Percentiles rank a stretch among this genome's conserved stretches.
Conservation (phyloP, 768 basidiomycete species). For the button mushroom (Agaricus bisporus) region DNA sequence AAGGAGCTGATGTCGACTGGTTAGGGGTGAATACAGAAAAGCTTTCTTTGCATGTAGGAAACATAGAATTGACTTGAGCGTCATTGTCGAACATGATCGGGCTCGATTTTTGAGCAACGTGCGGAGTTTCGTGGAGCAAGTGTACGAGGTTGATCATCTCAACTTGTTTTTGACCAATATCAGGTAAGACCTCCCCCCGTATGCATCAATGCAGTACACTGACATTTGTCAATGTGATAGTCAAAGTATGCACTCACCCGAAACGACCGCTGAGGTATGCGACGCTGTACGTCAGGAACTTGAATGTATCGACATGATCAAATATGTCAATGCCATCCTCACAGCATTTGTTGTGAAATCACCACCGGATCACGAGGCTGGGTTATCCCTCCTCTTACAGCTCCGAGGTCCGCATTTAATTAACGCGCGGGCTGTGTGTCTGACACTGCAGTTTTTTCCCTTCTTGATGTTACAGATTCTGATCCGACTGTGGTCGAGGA, state of each 20-base stretch:
- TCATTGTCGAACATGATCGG: slow-evolving; percentile 81
- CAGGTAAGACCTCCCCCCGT: slow-evolving; percentile 46
- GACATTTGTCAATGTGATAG: slow-evolving; percentile 26
- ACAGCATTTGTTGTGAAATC: slow-evolving; percentile 91
- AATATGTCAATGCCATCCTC: slow-evolving; percentile 86
- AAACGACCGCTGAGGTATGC: slow-evolving; percentile 63
- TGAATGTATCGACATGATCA: slow-evolving; percentile 62
- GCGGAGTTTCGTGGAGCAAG: slow-evolving; percentile 70
- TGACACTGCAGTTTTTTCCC: slow-evolving; percentile 2
- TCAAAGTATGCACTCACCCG: slow-evolving; percentile 51
- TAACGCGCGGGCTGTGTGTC: background rate
- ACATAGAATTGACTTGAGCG: slow-evolving; percentile 87
- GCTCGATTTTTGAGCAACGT: slow-evolving; percentile 58
- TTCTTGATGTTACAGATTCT: slow-evolving; percentile 29
- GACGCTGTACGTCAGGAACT: slow-evolving; percentile 70
- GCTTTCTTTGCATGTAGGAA: slow-evolving; percentile 90
- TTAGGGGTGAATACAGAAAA: slow-evolving; percentile 71
- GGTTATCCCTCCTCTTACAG: slow-evolving; percentile 63
- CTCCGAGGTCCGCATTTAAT: slow-evolving; percentile 55
- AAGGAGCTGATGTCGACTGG: background rate
- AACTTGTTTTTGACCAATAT: slow-evolving; percentile 87
- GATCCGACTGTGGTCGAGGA: slow-evolving; percentile 84
- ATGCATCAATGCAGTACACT: background rate
- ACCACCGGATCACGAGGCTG: slow-evolving; percentile 88
- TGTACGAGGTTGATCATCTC: slow-evolving; percentile 86